Base-by-base conservation (phyloP, 116 monocot genomes). In the Zostera marina region DNA sequence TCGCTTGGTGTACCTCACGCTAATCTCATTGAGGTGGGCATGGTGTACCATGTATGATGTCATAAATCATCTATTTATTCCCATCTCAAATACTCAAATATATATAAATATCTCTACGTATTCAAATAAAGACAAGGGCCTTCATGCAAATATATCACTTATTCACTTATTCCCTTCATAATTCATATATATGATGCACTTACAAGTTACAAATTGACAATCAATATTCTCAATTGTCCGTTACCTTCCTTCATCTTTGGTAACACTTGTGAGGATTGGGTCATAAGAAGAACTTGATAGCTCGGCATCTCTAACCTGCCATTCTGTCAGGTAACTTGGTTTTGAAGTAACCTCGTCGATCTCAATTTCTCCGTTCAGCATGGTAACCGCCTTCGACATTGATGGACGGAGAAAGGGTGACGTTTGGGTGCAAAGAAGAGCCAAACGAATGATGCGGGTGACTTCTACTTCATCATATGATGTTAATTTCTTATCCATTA, bases 331-430 rank as follows among this genome's bases (percentile, higher is more conserved):
- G 56, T 90, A 84, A 53, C 73, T 69, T 16, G 90, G 84, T 52
- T 63, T 70, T 12, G 72, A 42, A 17, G 49, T 70, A 21, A 79
- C 74, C n/a, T 81, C 70, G 1, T 45, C 43, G 44, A 73, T 42
- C 44, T 71, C 77, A 9, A 66, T 32, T 17, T 75, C 78, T 19
- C 72, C 77, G 8, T 42, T 4, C 17, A 71, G 58, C 79, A 91
- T 85, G 14, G 76, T 68, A 38, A 85, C 82, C 24, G 79, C 81
- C 24, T 74, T 62, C 7, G 91, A 91, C 91, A 91, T 91, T 19
- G 76, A 32, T 4, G 91, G 85, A 6, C 91, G 73, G 11, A 69
- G 67, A 47, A 16, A 19, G 4, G 85, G 85, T 16, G 79, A 74
- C 43, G 77, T 71, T 41, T 91, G 85, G 2, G 81, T 85, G 82